Conservation (phyloP, 441 rosid genomes). For the Gossypium davidsonii region DNA sequence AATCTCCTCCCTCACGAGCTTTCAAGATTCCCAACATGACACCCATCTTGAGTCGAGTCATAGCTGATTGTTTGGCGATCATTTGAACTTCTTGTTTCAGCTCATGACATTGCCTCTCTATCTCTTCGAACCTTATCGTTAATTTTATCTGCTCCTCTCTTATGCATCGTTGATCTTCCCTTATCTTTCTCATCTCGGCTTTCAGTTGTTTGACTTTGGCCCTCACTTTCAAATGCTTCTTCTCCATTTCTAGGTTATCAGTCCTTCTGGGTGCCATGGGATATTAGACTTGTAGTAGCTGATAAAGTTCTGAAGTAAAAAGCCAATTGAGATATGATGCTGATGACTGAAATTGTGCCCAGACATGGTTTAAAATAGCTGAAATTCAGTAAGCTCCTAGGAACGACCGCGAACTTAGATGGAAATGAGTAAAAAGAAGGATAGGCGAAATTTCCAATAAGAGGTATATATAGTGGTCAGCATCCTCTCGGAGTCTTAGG, state of each 20-base stretch:
- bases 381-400: neutral
- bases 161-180: neutral
- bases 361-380: neutral
- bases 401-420: too few species aligned
- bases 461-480: too few species aligned
- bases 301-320: neutral
- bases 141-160: neutral
- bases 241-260: neutral
- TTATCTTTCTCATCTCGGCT: neutral
- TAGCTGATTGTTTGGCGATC: neutral
- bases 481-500: too few species aligned
- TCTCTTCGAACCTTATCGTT: neutral
- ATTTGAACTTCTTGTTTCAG: neutral
- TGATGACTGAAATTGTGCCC: neutral
- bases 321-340: neutral
- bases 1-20: slow-evolving; percentile 3
- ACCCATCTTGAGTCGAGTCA: neutral
- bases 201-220: neutral
- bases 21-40: neutral
- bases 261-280: neutral
- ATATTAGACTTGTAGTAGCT: neutral
- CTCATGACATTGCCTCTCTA: neutral
- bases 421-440: too few species aligned
- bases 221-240: neutral
- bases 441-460: too few species aligned